These are phyloP conservation scores for Bolboschoenoplectus hybrid DNA, from an alignment of 202 grass and related monocot genomes.

Conservation along the genomic window DNA sequence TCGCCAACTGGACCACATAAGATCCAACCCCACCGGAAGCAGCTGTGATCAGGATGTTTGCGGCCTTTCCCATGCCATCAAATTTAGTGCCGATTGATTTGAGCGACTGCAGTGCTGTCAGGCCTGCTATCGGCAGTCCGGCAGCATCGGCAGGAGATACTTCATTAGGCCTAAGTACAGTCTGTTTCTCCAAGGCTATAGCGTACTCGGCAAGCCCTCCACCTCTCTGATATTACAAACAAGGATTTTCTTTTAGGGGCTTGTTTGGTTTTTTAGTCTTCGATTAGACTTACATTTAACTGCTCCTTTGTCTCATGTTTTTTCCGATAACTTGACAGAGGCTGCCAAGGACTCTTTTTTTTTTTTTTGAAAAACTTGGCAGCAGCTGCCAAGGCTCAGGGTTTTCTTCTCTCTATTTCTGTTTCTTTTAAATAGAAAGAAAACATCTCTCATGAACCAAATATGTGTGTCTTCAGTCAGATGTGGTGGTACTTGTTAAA, in stretches of 20 bases:
- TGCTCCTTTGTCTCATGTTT: no score
- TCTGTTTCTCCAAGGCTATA: neutral
- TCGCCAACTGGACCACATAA: constrained; percentile 27
- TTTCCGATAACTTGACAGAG: no score
- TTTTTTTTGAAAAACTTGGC: no score
- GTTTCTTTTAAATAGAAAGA: no score
- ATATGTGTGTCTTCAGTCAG: no score
- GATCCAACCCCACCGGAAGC: constrained; percentile 28
- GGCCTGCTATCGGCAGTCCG: constrained; percentile 26
- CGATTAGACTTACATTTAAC: no score
- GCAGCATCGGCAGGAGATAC: neutral
- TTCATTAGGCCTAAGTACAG: neutral
- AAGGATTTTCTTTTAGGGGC: neutral
- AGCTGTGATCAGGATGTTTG: constrained; percentile 57
- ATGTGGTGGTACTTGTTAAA: no score
- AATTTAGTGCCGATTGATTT: constrained; percentile 22
- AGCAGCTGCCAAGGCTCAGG: no score
- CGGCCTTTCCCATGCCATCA: constrained; percentile 27
- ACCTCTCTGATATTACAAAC: neutral
- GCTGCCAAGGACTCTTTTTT: no score
- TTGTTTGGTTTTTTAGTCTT: no score
- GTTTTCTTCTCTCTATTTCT: no score
- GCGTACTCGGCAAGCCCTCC: constrained; percentile 11
- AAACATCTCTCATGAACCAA: no score
- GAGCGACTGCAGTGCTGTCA: constrained; percentile 22